Percentiles rank a stretch among this genome's conserved stretches.
phyloP scores from a whole-genome alignment of 192 early-diverging fungal genomes.

The Coemansia sp. region DNA sequence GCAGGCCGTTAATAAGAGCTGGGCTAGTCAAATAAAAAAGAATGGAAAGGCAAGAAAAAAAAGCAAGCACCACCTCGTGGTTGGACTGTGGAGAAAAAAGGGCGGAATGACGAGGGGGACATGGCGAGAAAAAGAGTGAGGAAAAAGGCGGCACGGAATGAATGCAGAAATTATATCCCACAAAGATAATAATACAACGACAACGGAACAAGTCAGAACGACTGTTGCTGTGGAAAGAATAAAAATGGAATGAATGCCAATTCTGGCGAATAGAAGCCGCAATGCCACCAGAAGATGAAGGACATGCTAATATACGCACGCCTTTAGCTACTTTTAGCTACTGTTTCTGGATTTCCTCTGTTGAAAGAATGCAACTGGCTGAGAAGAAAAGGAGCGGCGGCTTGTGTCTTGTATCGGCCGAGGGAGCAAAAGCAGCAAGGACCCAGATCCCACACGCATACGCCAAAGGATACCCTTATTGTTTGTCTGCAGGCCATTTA shows the following conservation, averaged over 20 bases:
- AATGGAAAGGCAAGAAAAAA: background rate
- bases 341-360: background rate
- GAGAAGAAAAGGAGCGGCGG: background rate
- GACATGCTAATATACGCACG: too few species aligned
- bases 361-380: conserved; percentile 8
- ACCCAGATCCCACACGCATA: background rate
- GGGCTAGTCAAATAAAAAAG: background rate
- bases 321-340: background rate
- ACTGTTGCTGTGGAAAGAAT: too few species aligned
- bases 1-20: too few species aligned
- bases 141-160: background rate
- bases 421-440: too few species aligned
- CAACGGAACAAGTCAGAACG: too few species aligned
- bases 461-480: background rate
- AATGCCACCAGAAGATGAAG: background rate
- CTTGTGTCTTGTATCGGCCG: background rate
- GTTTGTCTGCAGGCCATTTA: background rate
- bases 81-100: background rate
- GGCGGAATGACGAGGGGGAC: too few species aligned
- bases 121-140: background rate
- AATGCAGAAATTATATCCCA: too few species aligned
- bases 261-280: background rate
- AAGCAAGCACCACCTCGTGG: background rate
- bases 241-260: background rate
- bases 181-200: too few species aligned